Conservation (phyloP, 345 rosid genomes). For the Gynandropsis gynandra region DNA sequence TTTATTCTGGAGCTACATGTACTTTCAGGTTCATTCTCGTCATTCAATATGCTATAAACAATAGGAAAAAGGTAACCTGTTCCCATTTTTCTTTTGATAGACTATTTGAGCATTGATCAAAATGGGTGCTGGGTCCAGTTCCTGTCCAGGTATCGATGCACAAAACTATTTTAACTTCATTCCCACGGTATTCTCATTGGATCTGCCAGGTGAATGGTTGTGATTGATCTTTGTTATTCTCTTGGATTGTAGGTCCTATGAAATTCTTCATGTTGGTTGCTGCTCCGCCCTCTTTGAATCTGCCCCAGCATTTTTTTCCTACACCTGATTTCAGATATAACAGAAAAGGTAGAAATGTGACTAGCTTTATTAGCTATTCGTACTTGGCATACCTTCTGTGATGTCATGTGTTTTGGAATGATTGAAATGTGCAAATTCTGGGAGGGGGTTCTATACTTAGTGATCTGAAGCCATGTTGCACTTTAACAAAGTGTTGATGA, state of each 20-base stretch:
- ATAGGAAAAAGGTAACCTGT: not conserved
- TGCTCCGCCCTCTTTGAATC: constrained; percentile 65
- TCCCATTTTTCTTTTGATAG: constrained; percentile 29
- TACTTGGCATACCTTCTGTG: too few relatives aligned
- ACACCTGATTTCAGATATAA: constrained; percentile 83
- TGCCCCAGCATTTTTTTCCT: constrained; percentile 82
- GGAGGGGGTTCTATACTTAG: not conserved
- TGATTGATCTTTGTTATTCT: not conserved
- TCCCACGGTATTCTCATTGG: not conserved
- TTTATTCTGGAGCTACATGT: constrained; percentile 14
- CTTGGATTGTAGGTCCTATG: constrained; percentile 46
- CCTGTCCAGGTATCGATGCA: constrained; percentile 56
- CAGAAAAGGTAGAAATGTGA: constrained; percentile 52
- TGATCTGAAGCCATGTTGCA: not conserved
- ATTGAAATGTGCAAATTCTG: not conserved
- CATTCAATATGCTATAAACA: not conserved
- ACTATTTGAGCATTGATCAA: constrained; percentile 70
- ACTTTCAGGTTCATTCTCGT: not conserved
- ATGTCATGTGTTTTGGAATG: not conserved
- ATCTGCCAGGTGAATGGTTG: not conserved
- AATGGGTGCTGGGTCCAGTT: constrained; percentile 67
- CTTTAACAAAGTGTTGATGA: too few relatives aligned
- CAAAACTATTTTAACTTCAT: constrained; percentile 5
- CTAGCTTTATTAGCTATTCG: not conserved
- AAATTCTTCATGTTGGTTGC: constrained; percentile 72